A percentile compares a stretch with the other conserved stretches of the same genome.
phyloP scores from a whole-genome alignment of 371 early-diverging fungal genomes.

The Apophysomyces sp. region DNA sequence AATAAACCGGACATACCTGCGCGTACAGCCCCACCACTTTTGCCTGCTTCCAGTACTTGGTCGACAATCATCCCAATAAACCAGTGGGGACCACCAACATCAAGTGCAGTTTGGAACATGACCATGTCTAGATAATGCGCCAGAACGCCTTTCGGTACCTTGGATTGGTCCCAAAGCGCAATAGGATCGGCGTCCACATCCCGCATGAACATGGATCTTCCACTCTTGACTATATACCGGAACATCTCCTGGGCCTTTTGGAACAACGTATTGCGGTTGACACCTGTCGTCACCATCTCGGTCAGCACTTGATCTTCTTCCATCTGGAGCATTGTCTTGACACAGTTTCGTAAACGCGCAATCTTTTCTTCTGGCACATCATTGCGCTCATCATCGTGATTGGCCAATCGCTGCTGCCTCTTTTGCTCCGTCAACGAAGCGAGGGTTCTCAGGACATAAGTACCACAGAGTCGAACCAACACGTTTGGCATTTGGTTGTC shows the following conservation, averaged over 20 bases:
- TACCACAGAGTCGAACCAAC: slow-evolving; percentile 18
- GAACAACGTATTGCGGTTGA: slow-evolving; percentile 34
- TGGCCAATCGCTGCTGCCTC: slow-evolving; percentile 5
- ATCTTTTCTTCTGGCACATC: background rate
- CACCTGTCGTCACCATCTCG: slow-evolving; percentile 32
- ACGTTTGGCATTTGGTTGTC: slow-evolving; percentile 14
- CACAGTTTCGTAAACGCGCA: background rate
- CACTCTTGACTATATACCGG: slow-evolving; percentile 46
- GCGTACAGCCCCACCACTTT: slow-evolving; percentile 50
- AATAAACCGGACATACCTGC: slow-evolving; percentile 34
- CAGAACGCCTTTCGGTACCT: slow-evolving; percentile 21
- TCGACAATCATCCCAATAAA: slow-evolving; percentile 47
- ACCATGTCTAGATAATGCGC: slow-evolving; percentile 48
- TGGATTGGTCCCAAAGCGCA: slow-evolving; percentile 27
- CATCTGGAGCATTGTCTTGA: slow-evolving; percentile 15
- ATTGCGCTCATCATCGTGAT: background rate
- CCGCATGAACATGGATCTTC: slow-evolving; percentile 51
- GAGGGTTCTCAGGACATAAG: slow-evolving; percentile 13
- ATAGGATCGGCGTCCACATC: slow-evolving; percentile 43
- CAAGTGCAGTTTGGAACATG: slow-evolving; percentile 44
- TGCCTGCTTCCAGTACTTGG: slow-evolving; percentile 48
- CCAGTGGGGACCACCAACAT: slow-evolving; percentile 47
- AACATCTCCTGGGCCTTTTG: slow-evolving; percentile 43
- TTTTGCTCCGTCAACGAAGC: slow-evolving; percentile 9
- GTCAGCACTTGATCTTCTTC: slow-evolving; percentile 14